Evolutionary conservation across 768 basidiomycete genomes (phyloP), one percentile per base, ranked within the genome.

Genomic region (Trametes cingulata): DNA sequence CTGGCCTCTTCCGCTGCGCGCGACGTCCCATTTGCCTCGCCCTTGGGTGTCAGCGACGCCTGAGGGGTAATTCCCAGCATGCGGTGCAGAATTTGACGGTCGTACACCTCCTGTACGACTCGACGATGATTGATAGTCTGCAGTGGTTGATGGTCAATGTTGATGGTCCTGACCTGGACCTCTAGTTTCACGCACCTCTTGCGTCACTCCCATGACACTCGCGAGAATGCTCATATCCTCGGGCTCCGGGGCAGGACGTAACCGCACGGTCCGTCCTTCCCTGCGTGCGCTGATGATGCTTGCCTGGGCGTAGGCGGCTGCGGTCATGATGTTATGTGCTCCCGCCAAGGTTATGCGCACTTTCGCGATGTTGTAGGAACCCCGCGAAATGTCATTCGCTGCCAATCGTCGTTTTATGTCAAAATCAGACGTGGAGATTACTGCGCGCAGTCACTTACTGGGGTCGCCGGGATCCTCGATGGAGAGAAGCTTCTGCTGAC

Each of bases 381-480:
- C 93, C 52, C 82, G 85, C 0, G 95, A 93, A 25, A 98, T 93
- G 74, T 98, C 95, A 70, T 98, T 98, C 20, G 86, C 95, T 98
- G 68, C 1, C 42, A 58, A 54, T 41, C 36, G 29, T 6, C 27
- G 40, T 24, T 27, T 25, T 39, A 49, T 20, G 25, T 36, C 22
- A 50, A 57, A 29, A 19, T 41, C 39, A 17, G 25, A 50, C 33
- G 35, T 25, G 24, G 58, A 29, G 33, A 25, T 13, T 43, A 41
- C 37, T 27, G 47, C 39, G 52, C 27, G n/a, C 6, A 14, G 25
- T 8, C 6, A 82, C 93, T 74, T 67, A 96, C 95, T 78, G 25
- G 82, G 75, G 75, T 98, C 95, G 14, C 87, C 89, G 12, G 97
- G 97, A 74, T 99, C 97, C 72, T 98, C 97, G 27, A 99, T 90